Conservation (phyloP, 768 basidiomycete species). For the Lanmaoa pseudosensibilis region DNA sequence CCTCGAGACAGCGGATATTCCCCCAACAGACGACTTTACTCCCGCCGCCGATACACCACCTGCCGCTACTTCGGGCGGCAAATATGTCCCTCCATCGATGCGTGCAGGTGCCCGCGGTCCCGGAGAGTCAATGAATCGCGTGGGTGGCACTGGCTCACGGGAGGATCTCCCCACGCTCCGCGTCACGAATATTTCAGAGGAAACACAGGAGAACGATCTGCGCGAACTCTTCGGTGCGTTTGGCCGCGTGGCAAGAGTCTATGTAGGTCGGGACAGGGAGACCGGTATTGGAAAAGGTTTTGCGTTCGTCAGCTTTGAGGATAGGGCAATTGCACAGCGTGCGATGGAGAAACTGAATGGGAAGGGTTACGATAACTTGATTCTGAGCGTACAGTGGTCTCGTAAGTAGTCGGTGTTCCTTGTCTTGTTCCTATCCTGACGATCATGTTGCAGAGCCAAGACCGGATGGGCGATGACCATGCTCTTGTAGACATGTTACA, state of each 20-base stretch:
- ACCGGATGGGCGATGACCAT: conserved; percentile 37
- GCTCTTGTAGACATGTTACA: conserved; percentile 1
- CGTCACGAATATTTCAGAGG: conserved; percentile 95
- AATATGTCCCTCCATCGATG: conserved; percentile 95
- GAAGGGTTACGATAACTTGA: conserved; percentile 89
- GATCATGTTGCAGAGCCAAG: conserved; percentile 38
- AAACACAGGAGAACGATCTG: conserved; percentile 92
- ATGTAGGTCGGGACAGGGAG: conserved; percentile 92
- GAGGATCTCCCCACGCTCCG: conserved; percentile 96
- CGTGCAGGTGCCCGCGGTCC: conserved; percentile 66
- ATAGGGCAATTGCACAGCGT: conserved; percentile 70
- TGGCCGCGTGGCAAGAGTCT: conserved; percentile 84
- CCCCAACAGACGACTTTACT: conserved; percentile 38
- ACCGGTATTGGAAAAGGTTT: conserved; percentile 96
- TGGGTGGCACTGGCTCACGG: conserved; percentile 52
- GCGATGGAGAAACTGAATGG: conserved; percentile 94
- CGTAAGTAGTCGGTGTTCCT: conserved; percentile 40
- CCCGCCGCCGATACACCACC: conserved; percentile 34
- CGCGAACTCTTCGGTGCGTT: conserved; percentile 88
- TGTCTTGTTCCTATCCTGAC: not conserved
- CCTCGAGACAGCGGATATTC: conserved; percentile 55
- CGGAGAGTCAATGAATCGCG: conserved; percentile 69
- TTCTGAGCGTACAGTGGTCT: conserved; percentile 68
- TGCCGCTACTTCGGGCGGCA: conserved; percentile 53
- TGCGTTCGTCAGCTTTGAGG: conserved; percentile 96